Conservation (phyloP, 306 rosid species). For the Urtica urens region DNA sequence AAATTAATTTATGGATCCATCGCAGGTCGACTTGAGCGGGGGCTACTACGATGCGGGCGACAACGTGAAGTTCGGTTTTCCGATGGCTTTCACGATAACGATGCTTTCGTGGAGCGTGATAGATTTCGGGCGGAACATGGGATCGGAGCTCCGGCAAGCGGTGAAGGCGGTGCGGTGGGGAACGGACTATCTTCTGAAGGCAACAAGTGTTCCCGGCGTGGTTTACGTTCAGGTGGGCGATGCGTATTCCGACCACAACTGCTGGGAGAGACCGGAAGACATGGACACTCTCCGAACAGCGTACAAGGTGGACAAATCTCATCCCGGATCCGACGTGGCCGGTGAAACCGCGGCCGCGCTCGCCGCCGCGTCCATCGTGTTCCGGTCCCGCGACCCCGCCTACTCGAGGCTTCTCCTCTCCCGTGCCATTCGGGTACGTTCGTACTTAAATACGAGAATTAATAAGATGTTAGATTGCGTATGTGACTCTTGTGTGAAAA, state of each 20-base stretch:
- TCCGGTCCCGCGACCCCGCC: slow-evolving; percentile 89
- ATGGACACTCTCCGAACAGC: slow-evolving; percentile 87
- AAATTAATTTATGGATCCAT: no score
- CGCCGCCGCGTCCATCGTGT: slow-evolving; percentile 96
- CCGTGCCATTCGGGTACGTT: slow-evolving; percentile 93
- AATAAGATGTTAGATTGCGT: no score
- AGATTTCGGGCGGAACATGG: slow-evolving; percentile 77
- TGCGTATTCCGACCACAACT: slow-evolving; percentile 75
- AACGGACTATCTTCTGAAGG: slow-evolving; percentile 72
- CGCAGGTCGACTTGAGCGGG: slow-evolving; percentile 72
- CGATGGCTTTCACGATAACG: slow-evolving; percentile 93
- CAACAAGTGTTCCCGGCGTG: slow-evolving; percentile 60
- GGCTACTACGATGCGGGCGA: slow-evolving; percentile 99
- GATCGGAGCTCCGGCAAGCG: slow-evolving; percentile 59
- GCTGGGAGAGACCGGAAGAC: slow-evolving; percentile 98
- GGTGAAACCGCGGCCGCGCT: slow-evolving; percentile 96
- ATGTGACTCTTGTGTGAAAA: slow-evolving; percentile 16
- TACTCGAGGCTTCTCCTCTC: slow-evolving; percentile 69
- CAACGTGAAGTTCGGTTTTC: slow-evolving; percentile 87
- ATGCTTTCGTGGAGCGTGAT: slow-evolving; percentile 82
- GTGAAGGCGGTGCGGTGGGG: slow-evolving; percentile 67
- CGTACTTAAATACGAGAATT: neutral
- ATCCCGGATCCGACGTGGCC: slow-evolving; percentile 95
- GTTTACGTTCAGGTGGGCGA: slow-evolving; percentile 85
- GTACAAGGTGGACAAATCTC: slow-evolving; percentile 58